phyloP scores from a whole-genome alignment of 2,329 filamentous ascomycete genomes.

The Pseudocercospora macadamiae region DNA sequence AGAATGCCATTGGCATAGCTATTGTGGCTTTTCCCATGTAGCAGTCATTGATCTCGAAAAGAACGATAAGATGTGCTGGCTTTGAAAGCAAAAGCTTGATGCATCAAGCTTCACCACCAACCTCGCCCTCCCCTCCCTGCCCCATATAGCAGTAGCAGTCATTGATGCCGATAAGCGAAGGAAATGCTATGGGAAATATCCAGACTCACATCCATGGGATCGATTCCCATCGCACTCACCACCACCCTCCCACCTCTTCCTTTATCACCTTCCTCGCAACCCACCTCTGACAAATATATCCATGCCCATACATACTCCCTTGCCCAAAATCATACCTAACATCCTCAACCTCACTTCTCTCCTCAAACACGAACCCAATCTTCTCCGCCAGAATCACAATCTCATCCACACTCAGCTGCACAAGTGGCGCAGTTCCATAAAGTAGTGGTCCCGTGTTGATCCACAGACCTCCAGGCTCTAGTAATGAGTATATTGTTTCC shows the following conservation, averaged over 20 bases:
- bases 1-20: too few relatives aligned
- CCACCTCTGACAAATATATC: slow-evolving; percentile 13
- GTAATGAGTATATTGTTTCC: slow-evolving; percentile 74
- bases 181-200: too few relatives aligned
- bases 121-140: too few relatives aligned
- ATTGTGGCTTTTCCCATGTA: too few relatives aligned
- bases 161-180: too few relatives aligned
- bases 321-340: slow-evolving; percentile 12
- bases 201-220: too few relatives aligned
- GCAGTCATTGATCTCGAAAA: too few relatives aligned
- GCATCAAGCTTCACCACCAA: too few relatives aligned
- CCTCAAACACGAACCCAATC: slow-evolving; percentile 23
- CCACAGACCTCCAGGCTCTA: slow-evolving; percentile 76
- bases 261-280: slow-evolving; percentile 7
- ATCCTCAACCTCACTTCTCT: not conserved
- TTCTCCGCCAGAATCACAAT: slow-evolving; percentile 21
- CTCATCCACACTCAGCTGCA: slow-evolving; percentile 26
- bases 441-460: slow-evolving; percentile 85
- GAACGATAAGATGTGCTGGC: too few relatives aligned
- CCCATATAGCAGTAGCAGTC: too few relatives aligned
- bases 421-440: slow-evolving; percentile 43
- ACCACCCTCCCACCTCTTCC: not conserved
- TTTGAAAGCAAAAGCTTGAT: too few relatives aligned
- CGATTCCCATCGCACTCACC: not conserved
- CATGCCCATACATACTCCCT: slow-evolving; percentile 13